Evolutionary conservation across 305 asterid species (phyloP).

Genomic region (Fraxinus sp.): DNA sequence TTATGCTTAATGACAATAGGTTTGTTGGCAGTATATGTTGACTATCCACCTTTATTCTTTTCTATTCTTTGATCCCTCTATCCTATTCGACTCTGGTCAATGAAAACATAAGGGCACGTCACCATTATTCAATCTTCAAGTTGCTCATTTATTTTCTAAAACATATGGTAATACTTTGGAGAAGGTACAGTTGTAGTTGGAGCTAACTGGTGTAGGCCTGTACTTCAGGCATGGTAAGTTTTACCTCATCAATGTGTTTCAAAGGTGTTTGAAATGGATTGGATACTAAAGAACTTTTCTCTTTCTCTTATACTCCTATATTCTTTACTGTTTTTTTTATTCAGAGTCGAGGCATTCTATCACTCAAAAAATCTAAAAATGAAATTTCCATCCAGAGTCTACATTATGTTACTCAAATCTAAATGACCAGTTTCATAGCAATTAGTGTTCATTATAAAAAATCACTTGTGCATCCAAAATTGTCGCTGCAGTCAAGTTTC

Average conservation of each 20-base stretch:
- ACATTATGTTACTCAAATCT: background rate
- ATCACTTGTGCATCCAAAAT: too few relatives aligned
- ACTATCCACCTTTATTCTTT: background rate
- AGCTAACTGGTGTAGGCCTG: slow-evolving; percentile 5
- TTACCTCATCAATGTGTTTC: background rate
- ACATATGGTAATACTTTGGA: background rate
- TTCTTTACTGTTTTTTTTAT: background rate
- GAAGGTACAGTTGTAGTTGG: background rate
- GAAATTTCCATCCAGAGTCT: background rate
- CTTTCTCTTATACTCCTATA: background rate
- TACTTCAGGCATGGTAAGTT: background rate
- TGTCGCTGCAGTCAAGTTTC: too few relatives aligned
- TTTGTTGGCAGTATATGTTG: background rate
- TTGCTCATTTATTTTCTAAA: background rate
- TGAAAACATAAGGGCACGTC: background rate
- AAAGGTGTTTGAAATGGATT: background rate
- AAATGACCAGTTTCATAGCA: too few relatives aligned
- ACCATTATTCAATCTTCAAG: background rate
- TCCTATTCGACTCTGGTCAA: background rate
- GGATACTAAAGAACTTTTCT: background rate
- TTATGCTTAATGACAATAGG: background rate
- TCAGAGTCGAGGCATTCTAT: background rate
- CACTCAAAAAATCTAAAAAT: background rate
- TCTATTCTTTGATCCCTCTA: background rate
- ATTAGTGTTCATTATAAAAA: too few relatives aligned